Base-by-base conservation (phyloP, 192 early-diverging fungal genomes). In the Jimgerdemannia flammicorona region DNA sequence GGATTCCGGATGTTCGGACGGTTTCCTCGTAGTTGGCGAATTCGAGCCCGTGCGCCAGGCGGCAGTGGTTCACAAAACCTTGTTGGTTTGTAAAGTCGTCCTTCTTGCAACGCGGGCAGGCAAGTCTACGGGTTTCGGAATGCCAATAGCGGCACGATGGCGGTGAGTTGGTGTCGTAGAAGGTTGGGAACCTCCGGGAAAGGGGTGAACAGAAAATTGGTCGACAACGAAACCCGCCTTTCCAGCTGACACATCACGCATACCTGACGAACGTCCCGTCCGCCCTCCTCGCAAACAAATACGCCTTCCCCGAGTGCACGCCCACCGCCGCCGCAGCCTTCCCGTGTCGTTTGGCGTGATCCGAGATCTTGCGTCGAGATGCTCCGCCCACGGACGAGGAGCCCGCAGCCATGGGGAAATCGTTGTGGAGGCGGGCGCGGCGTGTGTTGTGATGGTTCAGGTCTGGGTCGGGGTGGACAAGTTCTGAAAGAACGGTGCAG, bases 1-100 rank as follows among this genome's bases (percentile, higher is more conserved):
- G 86, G 3, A 86, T 85, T 9, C 95, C 95, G 80, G 95, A 95
- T 44, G 84, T 75, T 39, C 87, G 77, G 44, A 93, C 88, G 2
- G 93, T 93, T 43, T 95, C 93, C 40, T 91, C 90, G 69, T 92
- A 87, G 67, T 86, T 90, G 6, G 90, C 86, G 83, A 95, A 97
- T 67, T 94, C 91, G 9, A 88, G 75, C 41, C 84, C 76, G 79
- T 96, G 95, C 9, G 87, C 84, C 18, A 93, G 74, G 19, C 95
- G 88, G 78, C 90, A 93, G 75, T 97, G 96, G 74, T 93, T 95
- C 19, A 95, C 74, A 76, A 97, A 95, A n/a, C 95, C 94, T 77
- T 94, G 94, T 64, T 91, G 86, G 74, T 89, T 95, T 44, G 85
- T 86, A 83, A 97, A 97, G 64, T 93, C 86, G 42, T 86, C 84